These are phyloP conservation scores for Rhododendron ferrugineum DNA, from an alignment of 148 eudicot species.

Conservation along the genomic window DNA sequence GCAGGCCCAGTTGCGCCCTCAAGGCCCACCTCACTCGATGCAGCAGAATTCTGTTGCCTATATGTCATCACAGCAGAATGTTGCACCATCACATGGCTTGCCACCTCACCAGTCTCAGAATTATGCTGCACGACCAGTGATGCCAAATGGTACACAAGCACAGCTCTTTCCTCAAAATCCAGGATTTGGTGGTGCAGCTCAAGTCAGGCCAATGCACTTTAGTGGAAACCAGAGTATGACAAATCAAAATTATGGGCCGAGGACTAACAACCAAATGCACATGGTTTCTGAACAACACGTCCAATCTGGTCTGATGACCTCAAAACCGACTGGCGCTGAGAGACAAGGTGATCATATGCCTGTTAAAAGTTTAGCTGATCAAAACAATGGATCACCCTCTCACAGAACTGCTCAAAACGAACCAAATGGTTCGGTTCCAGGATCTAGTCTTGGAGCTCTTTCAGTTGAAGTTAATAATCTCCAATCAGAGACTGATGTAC, in stretches of 20 bases:
- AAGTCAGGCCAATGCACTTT: constrained; percentile 41
- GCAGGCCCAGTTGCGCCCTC: constrained; percentile 42
- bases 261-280: constrained; percentile 22
- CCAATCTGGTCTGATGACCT: constrained; percentile 28
- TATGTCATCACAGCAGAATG: constrained; percentile 32
- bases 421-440: constrained; percentile 17
- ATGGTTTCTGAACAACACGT: constrained; percentile 24
- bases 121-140: constrained; percentile 40
- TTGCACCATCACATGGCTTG: constrained; percentile 26
- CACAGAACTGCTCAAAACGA: constrained; percentile 28
- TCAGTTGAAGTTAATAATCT: constrained; percentile 21
- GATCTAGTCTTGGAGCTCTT: constrained; percentile 20
- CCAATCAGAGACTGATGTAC: constrained; percentile 32
- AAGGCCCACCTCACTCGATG: constrained; percentile 28
- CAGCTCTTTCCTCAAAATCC: constrained; percentile 39
- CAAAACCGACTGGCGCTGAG: constrained; percentile 23
- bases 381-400: constrained; percentile 20
- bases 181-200: constrained; percentile 40
- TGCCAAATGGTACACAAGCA: constrained; percentile 32
- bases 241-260: constrained; percentile 37
- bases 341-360: constrained; percentile 22
- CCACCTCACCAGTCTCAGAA: constrained; percentile 48
- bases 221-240: constrained; percentile 27
- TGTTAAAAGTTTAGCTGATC: constrained; percentile 21
- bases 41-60: constrained; percentile 21